These are phyloP conservation scores for Coniochaeta sp. DNA, from an alignment of 2,329 filamentous ascomycete species.

Conservation along the genomic window DNA sequence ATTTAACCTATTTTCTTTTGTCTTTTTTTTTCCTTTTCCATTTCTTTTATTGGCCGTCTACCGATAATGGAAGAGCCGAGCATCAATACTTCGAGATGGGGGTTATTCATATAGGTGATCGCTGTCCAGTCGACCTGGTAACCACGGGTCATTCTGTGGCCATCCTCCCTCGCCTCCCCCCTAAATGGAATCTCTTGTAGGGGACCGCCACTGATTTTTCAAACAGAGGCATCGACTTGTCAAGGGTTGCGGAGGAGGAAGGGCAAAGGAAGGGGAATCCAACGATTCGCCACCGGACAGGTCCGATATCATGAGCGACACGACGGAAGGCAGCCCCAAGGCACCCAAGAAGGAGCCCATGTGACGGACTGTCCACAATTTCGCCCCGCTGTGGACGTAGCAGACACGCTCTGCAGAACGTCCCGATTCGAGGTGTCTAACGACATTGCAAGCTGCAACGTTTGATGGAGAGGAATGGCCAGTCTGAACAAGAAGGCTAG, in stretches of 20 bases:
- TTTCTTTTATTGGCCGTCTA: neutral
- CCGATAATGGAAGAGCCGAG: too few relatives aligned
- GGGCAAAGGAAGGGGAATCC: neutral
- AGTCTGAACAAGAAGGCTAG: neutral
- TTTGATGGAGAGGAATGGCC: neutral
- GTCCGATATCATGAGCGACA: slow-evolving; percentile 4
- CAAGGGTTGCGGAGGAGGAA: slow-evolving; percentile 52
- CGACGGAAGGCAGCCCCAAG: slow-evolving; percentile 9
- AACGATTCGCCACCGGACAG: slow-evolving; percentile 5
- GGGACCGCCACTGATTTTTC: neutral
- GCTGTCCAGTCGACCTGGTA: too few relatives aligned
- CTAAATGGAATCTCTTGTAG: neutral
- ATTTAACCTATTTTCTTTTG: neutral
- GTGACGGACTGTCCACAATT: neutral
- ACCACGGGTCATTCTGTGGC: neutral
- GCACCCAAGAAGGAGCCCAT: slow-evolving; percentile 8
- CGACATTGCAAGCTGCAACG: too few relatives aligned
- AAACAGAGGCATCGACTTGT: slow-evolving; percentile 53
- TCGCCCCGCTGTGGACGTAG: too few relatives aligned
- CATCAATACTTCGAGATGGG: too few relatives aligned
- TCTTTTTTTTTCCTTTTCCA: neutral
- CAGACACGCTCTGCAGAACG: too few relatives aligned
- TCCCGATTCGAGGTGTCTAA: too few relatives aligned
- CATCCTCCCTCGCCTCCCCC: neutral
- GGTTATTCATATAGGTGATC: too few relatives aligned